Conservation (phyloP, 164 flowering plant species). For the Liquidambar formosana region DNA sequence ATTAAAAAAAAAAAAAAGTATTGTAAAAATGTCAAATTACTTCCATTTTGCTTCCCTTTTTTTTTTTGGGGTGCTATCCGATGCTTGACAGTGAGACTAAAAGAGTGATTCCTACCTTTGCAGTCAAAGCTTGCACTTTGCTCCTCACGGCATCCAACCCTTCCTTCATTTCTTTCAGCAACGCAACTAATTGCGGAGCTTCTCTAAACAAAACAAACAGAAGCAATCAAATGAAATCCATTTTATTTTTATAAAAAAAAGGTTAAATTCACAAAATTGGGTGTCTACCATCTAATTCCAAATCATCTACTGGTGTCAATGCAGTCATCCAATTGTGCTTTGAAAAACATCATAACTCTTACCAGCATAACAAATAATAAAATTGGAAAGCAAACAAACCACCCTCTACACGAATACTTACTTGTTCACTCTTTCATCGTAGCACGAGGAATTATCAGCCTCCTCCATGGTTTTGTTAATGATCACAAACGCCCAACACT, state of each 20-base stretch:
- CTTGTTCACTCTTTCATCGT: not conserved
- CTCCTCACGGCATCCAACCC: slow-evolving; percentile 67
- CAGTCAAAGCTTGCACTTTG: slow-evolving; percentile 65
- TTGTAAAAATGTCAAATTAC: too few species aligned
- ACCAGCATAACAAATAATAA: not conserved
- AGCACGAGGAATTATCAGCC: too few species aligned
- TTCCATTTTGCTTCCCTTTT: too few species aligned
- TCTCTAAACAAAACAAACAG: slow-evolving; percentile 44
- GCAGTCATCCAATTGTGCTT: not conserved
- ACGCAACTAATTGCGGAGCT: slow-evolving; percentile 50
- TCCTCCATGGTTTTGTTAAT: slow-evolving; percentile 5
- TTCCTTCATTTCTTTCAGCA: slow-evolving; percentile 80
- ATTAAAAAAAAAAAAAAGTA: too few species aligned
- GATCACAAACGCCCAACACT: not conserved
- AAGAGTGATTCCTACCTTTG: slow-evolving; percentile 41
- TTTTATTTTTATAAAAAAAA: too few species aligned
- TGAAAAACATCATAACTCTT: not conserved
- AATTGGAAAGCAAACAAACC: not conserved
- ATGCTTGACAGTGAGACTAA: not conserved
- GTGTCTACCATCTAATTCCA: too few species aligned
- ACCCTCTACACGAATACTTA: not conserved
- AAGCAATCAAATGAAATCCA: not conserved
- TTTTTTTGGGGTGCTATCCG: too few species aligned
- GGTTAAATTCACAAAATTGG: too few species aligned
- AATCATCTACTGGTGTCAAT: too few species aligned